Conservation (phyloP, 2,329 filamentous ascomycete genomes). For the Ophiostoma pallidulum region DNA sequence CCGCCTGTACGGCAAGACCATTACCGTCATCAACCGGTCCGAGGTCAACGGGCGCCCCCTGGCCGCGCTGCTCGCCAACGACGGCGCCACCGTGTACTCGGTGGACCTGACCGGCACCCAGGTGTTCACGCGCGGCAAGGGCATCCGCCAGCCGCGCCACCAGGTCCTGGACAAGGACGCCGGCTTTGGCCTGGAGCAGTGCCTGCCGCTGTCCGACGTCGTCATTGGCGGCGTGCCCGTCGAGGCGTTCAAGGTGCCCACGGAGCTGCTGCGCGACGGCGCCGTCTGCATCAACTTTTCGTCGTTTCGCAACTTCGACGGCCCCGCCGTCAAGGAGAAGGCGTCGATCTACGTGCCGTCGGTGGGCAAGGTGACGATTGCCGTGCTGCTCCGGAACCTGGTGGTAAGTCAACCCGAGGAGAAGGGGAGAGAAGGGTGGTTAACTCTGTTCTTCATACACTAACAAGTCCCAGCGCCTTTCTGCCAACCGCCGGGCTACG, state of each 20-base stretch:
- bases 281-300: constrained; percentile 99
- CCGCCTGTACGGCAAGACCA: constrained; percentile 82
- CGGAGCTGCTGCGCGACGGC: constrained; percentile 72
- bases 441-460: background rate
- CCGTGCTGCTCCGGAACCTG: constrained; percentile 78
- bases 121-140: constrained; percentile 81
- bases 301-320: constrained; percentile 85
- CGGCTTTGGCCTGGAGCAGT: constrained; percentile 64
- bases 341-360: constrained; percentile 95
- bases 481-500: constrained; percentile 10
- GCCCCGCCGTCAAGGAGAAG: constrained; percentile 80
- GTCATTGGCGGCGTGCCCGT: constrained; percentile 88
- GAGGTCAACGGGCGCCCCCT: constrained; percentile 93
- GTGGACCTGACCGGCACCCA: constrained; percentile 89
- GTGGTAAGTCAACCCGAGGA: constrained; percentile 63
- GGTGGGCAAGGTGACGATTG: constrained; percentile 95
- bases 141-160: constrained; percentile 76
- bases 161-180: constrained; percentile 76
- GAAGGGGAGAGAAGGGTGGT: background rate
- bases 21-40: constrained; percentile 92
- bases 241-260: constrained; percentile 82
- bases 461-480: constrained; percentile 6
- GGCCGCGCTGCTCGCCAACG: constrained; percentile 87
- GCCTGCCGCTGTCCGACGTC: constrained; percentile 80
- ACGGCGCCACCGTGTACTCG: constrained; percentile 90